Evolutionary conservation across 2,329 filamentous ascomycete genomes (phyloP), one percentile per base, ranked within the genome.

Genomic region (Neonectria faginata): DNA sequence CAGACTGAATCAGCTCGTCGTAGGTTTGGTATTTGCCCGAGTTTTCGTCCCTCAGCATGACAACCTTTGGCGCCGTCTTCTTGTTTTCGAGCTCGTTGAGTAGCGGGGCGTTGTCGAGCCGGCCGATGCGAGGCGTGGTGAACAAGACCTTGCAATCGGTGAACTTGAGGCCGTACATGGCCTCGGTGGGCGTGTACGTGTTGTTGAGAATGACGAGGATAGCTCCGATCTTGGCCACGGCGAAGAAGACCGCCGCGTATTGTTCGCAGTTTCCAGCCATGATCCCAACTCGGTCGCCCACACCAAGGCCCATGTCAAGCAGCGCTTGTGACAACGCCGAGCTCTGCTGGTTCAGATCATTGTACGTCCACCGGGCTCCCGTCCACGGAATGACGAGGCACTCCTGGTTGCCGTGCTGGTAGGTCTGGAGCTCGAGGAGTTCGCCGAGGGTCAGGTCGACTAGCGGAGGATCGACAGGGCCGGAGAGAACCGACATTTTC

Each of bases 211-310:
- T 92, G 29, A 94, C 91, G 57, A 94, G 82, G 50, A 91, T 88
- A 51, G 86, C 89, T 10, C 90, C 89, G 18, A 91, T 84, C 51
- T 87, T 84, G 44, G 89, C 88, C 11, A 88, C 89, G 3, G 90
- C 91, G 69, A 93, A 93, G 82, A 93, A 92, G 16, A 93, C 85
- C 3, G 90, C 85, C 31, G 91, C 79, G 88, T 95, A 95, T 87
- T 97, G 84, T 86, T 97, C 80, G 84, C 94, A 82, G 86, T 97
- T 80, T 81, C 94, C 72, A 79, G 91, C 91, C 89, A 93, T 92
- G 68, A 94, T 89, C 31, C 88, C 91, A 29, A 94, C 84, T 14
- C 91, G 84, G 75, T 93, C 91, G 39, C 91, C 91, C 31, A 87
- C 85, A 42, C 86, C 82, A 56, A 93, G 87, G 2, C 90, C 90